A percentile compares a stretch with the other conserved stretches of the same genome.
Conservation (phyloP, 2,329 filamentous ascomycete species). For the Ophidiomyces ophidiicola region DNA sequence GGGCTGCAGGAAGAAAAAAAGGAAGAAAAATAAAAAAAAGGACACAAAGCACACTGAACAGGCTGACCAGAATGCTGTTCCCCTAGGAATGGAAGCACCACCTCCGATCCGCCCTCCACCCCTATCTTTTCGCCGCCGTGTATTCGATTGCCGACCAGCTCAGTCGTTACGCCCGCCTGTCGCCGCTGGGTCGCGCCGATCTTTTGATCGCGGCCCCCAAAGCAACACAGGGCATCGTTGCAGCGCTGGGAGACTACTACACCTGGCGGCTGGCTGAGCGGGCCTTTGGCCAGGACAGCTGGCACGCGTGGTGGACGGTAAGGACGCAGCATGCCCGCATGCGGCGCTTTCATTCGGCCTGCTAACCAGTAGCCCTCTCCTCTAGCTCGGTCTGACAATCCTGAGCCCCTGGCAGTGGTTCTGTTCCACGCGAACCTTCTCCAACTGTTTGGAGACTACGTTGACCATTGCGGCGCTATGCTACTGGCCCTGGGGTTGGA, state of each 20-base stretch:
- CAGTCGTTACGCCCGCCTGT: constrained; percentile 43
- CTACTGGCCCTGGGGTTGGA: constrained; percentile 74
- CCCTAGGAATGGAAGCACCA: constrained; percentile 80
- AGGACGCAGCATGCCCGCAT: constrained; percentile 25
- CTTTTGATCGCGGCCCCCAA: constrained; percentile 63
- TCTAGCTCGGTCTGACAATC: constrained; percentile 56
- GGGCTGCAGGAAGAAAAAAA: constrained; percentile 4
- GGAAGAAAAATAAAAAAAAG: too few relatives aligned
- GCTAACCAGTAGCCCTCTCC: constrained; percentile 4
- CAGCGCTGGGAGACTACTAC: constrained; percentile 69
- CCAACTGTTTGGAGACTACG: constrained; percentile 85
- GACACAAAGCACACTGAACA: too few relatives aligned
- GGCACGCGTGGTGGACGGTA: constrained; percentile 59
- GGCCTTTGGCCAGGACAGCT: constrained; percentile 56
- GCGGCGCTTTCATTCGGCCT: too few relatives aligned
- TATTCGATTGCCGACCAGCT: constrained; percentile 54
- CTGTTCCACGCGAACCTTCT: constrained; percentile 82
- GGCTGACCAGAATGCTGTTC: not conserved
- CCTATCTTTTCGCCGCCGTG: constrained; percentile 65
- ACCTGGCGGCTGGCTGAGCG: constrained; percentile 70
- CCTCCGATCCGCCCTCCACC: constrained; percentile 81
- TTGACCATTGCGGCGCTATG: constrained; percentile 68
- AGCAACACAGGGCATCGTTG: constrained; percentile 61
- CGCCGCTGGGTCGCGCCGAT: constrained; percentile 47
- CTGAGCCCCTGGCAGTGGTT: constrained; percentile 94